Evolutionary conservation across 2,329 filamentous ascomycete genomes (phyloP), one percentile per base, ranked within the genome.

Genomic region (Botrytis fragariae): DNA sequence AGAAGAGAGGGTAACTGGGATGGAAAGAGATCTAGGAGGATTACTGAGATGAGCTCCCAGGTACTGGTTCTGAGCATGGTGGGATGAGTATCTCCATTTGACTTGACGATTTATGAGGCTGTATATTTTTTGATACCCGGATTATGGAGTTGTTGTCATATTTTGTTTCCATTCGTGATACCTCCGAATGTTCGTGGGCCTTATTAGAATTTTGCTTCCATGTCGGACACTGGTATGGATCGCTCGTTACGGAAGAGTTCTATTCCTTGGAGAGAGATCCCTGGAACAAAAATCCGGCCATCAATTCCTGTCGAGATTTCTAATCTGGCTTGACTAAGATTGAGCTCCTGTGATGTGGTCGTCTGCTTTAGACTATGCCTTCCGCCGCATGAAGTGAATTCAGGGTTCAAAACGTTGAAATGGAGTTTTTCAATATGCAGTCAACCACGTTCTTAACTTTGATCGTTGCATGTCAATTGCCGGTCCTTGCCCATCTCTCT

Each of bases 21-120:
- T 92, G 87, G 90, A 91, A 74, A 87, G 86, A 77, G 90, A 92
- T 80, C 84, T 92, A n/a, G 89, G 89, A 32, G 89, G 89, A 0
- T 79, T 91, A 57, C 64, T 81, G 63, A 75, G 80, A 60, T 81
- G 76, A 80, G 69, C 71, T 59, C 61, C 37, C 39, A 32, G 18
- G 20, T 42, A 32, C 10, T 68, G 35, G 16, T 9, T 18, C 20
- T 57, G 35, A 42, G 48, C n/a, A 32, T 32, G 48, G 18, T 5
- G 48, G 65, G 48, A 69, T 69, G 48, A 69, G 35, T 44, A 57
- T 42, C 48, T 57, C n/a, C 48, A 57, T 57, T 68, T 32, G 48
- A 54, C 29, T 57, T 57, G n/a, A 68, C 25, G 65, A 57, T 68
- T 69, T 57, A 69, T 59, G 65, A 44, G 25, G n/a, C 37, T 69